These are phyloP conservation scores for Rhizopogon salebrosus DNA, from an alignment of 768 basidiomycete species.

Conservation along the genomic window DNA sequence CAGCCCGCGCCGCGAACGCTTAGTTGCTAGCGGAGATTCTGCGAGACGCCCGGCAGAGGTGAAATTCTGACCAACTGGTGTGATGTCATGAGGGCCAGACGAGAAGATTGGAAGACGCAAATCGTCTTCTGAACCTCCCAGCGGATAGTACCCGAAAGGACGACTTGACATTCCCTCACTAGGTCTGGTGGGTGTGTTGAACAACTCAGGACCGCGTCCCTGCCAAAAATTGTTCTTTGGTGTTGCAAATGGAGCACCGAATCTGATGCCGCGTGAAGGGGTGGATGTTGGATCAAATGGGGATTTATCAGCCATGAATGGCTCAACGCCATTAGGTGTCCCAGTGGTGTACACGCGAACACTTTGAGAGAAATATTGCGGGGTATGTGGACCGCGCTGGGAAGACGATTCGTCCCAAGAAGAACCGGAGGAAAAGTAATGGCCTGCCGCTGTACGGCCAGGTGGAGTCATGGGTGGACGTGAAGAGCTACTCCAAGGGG, in stretches of 20 bases:
- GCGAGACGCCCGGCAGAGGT: slow-evolving; percentile 14
- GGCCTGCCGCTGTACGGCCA: slow-evolving; percentile 18
- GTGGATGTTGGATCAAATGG: slow-evolving; percentile 79
- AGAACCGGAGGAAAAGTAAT: slow-evolving; percentile 30
- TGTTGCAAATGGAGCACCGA: slow-evolving; percentile 52
- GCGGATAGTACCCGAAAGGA: slow-evolving; percentile 9
- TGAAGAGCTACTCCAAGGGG: slow-evolving; percentile 39
- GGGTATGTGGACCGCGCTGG: slow-evolving; percentile 51
- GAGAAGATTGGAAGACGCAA: slow-evolving; percentile 11
- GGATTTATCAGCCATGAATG: slow-evolving; percentile 38
- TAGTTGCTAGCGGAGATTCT: slow-evolving; percentile 26
- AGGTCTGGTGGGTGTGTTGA: slow-evolving; percentile 49
- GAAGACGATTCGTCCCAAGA: slow-evolving; percentile 47
- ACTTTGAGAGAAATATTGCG: slow-evolving; percentile 35
- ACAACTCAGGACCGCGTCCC: slow-evolving; percentile 36
- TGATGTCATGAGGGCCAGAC: slow-evolving; percentile 38
- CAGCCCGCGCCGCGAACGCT: slow-evolving; percentile 17
- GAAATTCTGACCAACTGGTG: slow-evolving; percentile 44
- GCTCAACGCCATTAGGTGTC: slow-evolving; percentile 34
- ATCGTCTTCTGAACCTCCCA: slow-evolving; percentile 20
- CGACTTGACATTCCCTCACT: slow-evolving; percentile 17
- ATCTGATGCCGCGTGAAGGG: slow-evolving; percentile 72
- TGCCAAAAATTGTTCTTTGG: slow-evolving; percentile 54
- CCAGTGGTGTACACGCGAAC: slow-evolving; percentile 31
- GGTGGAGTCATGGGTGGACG: slow-evolving; percentile 47